Base-by-base conservation (phyloP, 805 yeast species). In the Cyberlindnera meyerae region DNA sequence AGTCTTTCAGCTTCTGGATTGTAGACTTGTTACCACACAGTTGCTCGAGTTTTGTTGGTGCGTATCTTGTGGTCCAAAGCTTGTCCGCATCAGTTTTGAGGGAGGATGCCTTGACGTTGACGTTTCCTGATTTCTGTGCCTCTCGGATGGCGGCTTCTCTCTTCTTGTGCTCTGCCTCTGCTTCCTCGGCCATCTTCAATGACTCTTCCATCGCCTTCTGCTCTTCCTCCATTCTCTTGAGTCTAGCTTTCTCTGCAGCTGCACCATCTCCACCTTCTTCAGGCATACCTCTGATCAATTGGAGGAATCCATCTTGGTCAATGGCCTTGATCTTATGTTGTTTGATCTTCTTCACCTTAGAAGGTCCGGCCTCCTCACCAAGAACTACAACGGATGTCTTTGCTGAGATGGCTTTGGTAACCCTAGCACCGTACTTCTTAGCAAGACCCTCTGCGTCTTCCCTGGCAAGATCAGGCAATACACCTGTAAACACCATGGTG, bases 311-410 rank as follows among this genome's bases (percentile, higher is more conserved):
- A 9, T 75, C 84, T 59, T 93, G 95, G 51, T 77, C 79, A 42
- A 90, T 81, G 27, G 94, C 87, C 60, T 89, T 89, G 37, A 86
- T 76, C 7, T 75, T 71, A 45, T 79, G 65, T 35, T 77, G 74
- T 50, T 76, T 80, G 47, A 94, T 90, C 52, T 80, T 85, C 50
- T 76, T 75, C 29, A 93, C 77, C 60, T 93, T 93, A n/a, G 87
- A 78, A 3, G 97, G 97, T 1, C 98, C 98, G 3, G 98, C 97
- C 48, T 93, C 97, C 35, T 73, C 87, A 7, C 98, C 98, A 21
- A 93, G 68, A 2, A 93, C 97, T 2, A 90, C 95, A 31, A 88
- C 68, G 17, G 87, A 75, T 1, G 98, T 93, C 52, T 82, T 85
- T 9, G 86, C 77, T 38, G 93, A 83, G 18, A 90, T 81, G 0